Base-by-base conservation (phyloP, 1,284 basidiomycete genomes). In the Fistulinella staudtii region DNA sequence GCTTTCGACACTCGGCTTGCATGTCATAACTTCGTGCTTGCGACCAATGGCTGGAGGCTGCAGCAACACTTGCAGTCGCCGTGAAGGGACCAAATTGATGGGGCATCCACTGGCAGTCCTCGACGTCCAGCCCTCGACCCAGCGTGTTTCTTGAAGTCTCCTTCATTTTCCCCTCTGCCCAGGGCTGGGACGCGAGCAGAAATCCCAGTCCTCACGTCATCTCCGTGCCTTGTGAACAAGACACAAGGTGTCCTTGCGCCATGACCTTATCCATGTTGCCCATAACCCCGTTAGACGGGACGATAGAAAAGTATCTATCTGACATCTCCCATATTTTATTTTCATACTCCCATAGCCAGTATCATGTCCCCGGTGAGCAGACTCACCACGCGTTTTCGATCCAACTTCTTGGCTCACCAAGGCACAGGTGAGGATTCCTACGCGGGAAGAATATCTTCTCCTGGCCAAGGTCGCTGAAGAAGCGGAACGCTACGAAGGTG, bases 401-500 rank as follows among this genome's bases (percentile, higher is more conserved):
- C 22, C 10, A 23, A 10, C 30, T 41, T 36, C 43, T 40, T 40
- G 33, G 44, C 39, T 40, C 15, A 47, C 35, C 22, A 42, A 23
- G 7, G 18, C 25, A 23, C 30, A 63, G 61, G 61, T 63, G 33
- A 65, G 60, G 41, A 46, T 64, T 23, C 50, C 55, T 27, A 60
- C 67, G 23, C 61, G 64, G 40, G 60, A 69, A 33, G 67, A 76
- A 49, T 65, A 64, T 46, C 60, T 78, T 36, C 73, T 75, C 52
- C 63, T 85, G 41, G 80, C 81, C n/a, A 80, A 80, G 54, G 67
- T 85, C 21, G 80, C 81, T 18, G 80, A 80, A 47, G 77, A 82
- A 57, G 79, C 81, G 6, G 81, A 82, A 49, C 74, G 82, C 30
- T 81, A 80, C 53, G 71, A 80, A 59, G 81, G 82, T 83, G 43